Evolutionary conservation across 2,329 filamentous ascomycete genomes (phyloP).

Genomic region (Aspergillus nomiae): DNA sequence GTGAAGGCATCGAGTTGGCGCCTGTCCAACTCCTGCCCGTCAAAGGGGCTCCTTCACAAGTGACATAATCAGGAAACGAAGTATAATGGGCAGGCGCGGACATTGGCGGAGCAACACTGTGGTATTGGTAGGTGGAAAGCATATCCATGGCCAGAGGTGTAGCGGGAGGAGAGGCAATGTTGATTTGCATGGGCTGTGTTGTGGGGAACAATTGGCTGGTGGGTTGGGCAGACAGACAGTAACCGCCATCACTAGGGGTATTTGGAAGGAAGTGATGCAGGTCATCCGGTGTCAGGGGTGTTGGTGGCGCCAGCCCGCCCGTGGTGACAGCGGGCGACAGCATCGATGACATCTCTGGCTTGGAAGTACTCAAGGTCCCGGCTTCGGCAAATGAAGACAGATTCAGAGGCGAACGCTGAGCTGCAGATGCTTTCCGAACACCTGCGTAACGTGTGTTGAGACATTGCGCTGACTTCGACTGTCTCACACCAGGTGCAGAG

Average conservation of each 20-base stretch:
- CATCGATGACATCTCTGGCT: slow-evolving; percentile 36
- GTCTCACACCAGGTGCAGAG: slow-evolving; percentile 43
- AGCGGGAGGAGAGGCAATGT: slow-evolving; percentile 47
- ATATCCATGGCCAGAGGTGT: slow-evolving; percentile 44
- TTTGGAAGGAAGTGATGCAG: slow-evolving; percentile 44
- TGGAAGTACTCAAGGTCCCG: slow-evolving; percentile 36
- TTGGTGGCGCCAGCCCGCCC: slow-evolving; percentile 43
- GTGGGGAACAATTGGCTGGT: slow-evolving; percentile 39
- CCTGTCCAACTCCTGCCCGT: slow-evolving; percentile 47
- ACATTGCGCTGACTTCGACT: slow-evolving; percentile 49
- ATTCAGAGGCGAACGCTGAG: slow-evolving; percentile 51
- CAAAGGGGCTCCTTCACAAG: slow-evolving; percentile 40
- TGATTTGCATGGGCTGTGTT: slow-evolving; percentile 43
- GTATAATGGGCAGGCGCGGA: slow-evolving; percentile 48
- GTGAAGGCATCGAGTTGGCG: slow-evolving; percentile 41
- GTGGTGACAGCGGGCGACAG: slow-evolving; percentile 38
- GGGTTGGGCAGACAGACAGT: slow-evolving; percentile 39
- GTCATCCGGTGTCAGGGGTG: slow-evolving; percentile 47
- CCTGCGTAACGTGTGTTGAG: slow-evolving; percentile 49
- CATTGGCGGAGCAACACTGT: slow-evolving; percentile 40
- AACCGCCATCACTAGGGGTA: slow-evolving; percentile 40
- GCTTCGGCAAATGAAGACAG: slow-evolving; percentile 49
- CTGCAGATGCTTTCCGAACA: slow-evolving; percentile 48
- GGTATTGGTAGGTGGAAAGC: slow-evolving; percentile 41
- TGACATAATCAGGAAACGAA: slow-evolving; percentile 44